Evolutionary conservation across 1,284 basidiomycete species (phyloP), one percentile per base, ranked within the genome.

Genomic region (Cryptococcus sp.): DNA sequence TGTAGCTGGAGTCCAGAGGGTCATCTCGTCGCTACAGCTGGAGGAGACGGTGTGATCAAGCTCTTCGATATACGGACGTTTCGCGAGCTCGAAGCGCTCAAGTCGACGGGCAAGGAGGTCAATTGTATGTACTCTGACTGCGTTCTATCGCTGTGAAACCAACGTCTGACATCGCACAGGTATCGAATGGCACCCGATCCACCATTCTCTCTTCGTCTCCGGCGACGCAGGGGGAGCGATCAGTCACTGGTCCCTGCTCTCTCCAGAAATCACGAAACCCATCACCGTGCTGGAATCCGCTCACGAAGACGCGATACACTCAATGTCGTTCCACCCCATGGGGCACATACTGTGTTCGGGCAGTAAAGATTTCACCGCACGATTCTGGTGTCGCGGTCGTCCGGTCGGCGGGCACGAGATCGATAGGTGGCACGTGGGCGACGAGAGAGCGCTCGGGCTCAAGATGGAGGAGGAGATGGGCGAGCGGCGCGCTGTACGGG

Each of bases 31-130:
- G 95, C 94, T 3, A 95, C 93, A 42, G 95, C 91, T 0, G 93
- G 91, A 7, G 85, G 95, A 42, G 95, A 99, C 75, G 92, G 94
- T 75, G 89, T 90, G 17, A 88, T 97, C 50, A 89, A 94, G 38
- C 87, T 99, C n/a, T 99, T 97, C 73, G 96, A 99, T 73, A 95
- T 99, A 58, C 87, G 96, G 11, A 91, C 91, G 25, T 96, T 99
- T 91, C 93, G 93, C 75, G 95, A 99, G 75, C 86, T 92, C 69
- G 85, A 88, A 38, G 82, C 92, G 22, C 85, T 98, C 64, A 91
- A 91, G 70, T 95, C 95, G 0, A 95, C 97, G 82, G 91, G 91
- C 71, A 96, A 97, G 74, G 95, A 98, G 83, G 92, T 97, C 46
- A 97, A 94, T 82, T 94, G 91, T 93, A 81, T 62, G 91, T 51